Base-by-base conservation (phyloP, 179 eudicot genomes). In the Corrigiola litoralis region DNA sequence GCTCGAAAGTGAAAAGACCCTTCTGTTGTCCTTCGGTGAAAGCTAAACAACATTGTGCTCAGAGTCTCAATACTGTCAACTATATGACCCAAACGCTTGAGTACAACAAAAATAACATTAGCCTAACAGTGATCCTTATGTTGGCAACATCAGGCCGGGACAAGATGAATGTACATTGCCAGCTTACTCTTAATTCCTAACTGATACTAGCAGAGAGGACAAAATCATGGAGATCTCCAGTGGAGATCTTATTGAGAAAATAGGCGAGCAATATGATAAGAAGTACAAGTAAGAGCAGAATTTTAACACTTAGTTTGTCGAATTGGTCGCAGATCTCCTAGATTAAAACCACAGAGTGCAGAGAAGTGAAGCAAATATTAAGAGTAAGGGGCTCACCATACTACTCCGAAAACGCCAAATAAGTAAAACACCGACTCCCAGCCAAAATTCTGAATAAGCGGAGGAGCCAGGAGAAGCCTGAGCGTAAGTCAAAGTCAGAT, bases 381-480 rank as follows among this genome's bases (percentile, higher is more conserved):
- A 27, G 20, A 57, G 41, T 42, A 33, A 72, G 56, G 32, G 23
- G 54, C 99, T 91, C 75, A 95, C 99, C 99, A 95, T 61, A 78
- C 88, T 63, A 95, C 64, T 53, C 99, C 99, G 31, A 86, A 62
- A 42, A 81, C 51, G 67, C 99, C 97, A 74, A 95, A 94, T 36
- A 95, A 14, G 84, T 88, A 91, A 75, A 95, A 95, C 41, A 95
- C 99, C 36, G 95, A 95, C 75, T 78, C 99, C 99, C 99, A 95
- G 64, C 99, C 97, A 75, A 84, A 85, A 73, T 72, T 84, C 67
- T 91, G 87, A 67, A 91, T 95, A 14, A 94, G 83, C 11, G 94
- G 85, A 73, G 99, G 95, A 78, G 99, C 97, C 89, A 95, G 77
- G 58, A 95, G 79, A 81, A 91, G 92, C 87, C 99, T 91, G 92